Evolutionary conservation across 2,329 filamentous ascomycete genomes (phyloP).

Genomic region (Hypoxylon sp.): DNA sequence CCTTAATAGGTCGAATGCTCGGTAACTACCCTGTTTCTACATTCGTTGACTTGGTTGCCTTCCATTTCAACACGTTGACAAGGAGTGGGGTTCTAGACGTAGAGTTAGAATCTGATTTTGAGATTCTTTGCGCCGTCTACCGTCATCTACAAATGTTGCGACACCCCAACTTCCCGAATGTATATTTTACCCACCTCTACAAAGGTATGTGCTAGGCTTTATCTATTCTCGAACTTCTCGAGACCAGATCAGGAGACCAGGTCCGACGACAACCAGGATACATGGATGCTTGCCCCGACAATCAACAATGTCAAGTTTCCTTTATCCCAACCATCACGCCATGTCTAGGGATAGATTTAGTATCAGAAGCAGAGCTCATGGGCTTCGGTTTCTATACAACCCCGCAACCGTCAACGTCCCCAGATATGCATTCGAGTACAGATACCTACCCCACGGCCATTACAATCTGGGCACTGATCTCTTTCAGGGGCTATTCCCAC

Average conservation of each 20-base stretch:
- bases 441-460: not conserved
- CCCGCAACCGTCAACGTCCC: not conserved
- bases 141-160: constrained; percentile 6
- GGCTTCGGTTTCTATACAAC: not conserved
- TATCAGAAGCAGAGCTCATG: constrained; percentile 1
- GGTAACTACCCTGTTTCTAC: constrained; percentile 40
- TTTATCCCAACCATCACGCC: not conserved
- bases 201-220: constrained; percentile 10
- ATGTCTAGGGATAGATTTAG: not conserved
- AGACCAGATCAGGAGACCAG: not conserved
- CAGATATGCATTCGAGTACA: not conserved
- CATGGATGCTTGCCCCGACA: not conserved
- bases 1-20: constrained; percentile 37
- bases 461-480: constrained; percentile 1
- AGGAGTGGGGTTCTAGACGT: not conserved
- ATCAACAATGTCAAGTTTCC: not conserved
- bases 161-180: constrained; percentile 4
- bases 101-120: constrained; percentile 9
- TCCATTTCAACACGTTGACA: constrained; percentile 20
- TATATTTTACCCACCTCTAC: constrained; percentile 10
- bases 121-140: not conserved
- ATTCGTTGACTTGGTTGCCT: constrained; percentile 41
- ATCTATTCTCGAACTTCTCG: constrained; percentile 10
- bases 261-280: not conserved
- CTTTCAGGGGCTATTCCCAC: not conserved